Base-by-base conservation (phyloP, 2,329 filamentous ascomycete genomes). In the Trichoderma koningiopsis region DNA sequence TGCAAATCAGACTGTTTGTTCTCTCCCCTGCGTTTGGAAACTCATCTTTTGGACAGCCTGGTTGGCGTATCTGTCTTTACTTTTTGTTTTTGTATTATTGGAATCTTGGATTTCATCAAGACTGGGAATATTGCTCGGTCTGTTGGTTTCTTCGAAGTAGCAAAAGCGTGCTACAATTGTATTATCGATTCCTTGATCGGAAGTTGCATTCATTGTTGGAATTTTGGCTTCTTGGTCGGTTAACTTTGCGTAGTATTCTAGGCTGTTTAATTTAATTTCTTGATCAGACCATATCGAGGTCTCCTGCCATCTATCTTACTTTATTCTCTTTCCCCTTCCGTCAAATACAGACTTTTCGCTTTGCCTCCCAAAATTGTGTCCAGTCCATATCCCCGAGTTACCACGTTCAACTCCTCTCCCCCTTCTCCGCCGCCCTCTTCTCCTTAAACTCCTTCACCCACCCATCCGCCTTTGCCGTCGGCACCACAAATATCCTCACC, bases 401-500 rank as follows among this genome's bases (percentile, higher is more conserved):
- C 2, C 13, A 14, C 5, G 2, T 31, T 70, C 67, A 72, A 19
- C 56, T 72, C 13, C 55, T 69, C 72, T 67, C 73, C 58, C 75
- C 76, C 75, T 70, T 83, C 76, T 85, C 83, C 3, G 81, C 82
- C 4, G 83, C 85, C 80, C 88, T 92, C 78, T 92, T 89, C 75
- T 83, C 86, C 83, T 97, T 98, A 78, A 94, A 94, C 74, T 96
- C 92, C 72, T 88, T 86, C 43, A 97, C 89, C 90, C 94, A 99
- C n/a, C 79, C 85, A 10, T 85, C 85, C 1, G 91, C 89, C 80
- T 88, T 89, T 3, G 79, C 80, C 75, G 87, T 90, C 0, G 95
- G 95, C 72, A 99, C 85, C 1, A 98, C 88, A 77, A 92, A 94
- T 35, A 99, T 88, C 76, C 85, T 89, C 29, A 98, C 87, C 72